Conservation (phyloP, 345 rosid genomes). For the Aquilaria yunnanensis region DNA sequence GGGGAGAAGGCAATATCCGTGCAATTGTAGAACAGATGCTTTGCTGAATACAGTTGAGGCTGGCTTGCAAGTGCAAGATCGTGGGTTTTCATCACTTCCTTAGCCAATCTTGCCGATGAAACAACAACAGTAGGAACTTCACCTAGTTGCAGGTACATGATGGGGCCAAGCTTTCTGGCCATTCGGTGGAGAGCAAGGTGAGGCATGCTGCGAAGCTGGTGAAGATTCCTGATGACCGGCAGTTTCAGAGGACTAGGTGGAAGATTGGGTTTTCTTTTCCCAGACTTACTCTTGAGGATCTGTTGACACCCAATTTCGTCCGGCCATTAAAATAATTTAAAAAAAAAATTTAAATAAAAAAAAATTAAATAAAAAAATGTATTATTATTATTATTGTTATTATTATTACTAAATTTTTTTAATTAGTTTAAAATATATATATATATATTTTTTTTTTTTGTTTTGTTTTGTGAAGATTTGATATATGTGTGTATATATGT, state of each 20-base stretch:
- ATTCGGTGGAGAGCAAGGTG: constrained; percentile 31
- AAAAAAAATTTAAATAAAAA: too few species aligned
- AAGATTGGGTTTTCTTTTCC: constrained; percentile 25
- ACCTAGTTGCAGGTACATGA: constrained; percentile 39
- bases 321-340: too few species aligned
- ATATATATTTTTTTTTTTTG: too few species aligned
- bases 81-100: constrained; percentile 36
- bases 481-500: too few species aligned
- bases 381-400: too few species aligned
- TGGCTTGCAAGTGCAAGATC: constrained; percentile 34
- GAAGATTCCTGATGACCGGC: constrained; percentile 46
- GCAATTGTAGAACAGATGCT: constrained; percentile 28
- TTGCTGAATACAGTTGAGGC: constrained; percentile 33
- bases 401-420: too few species aligned
- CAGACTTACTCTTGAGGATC: constrained; percentile 10
- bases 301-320: too few species aligned
- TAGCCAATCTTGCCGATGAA: constrained; percentile 36
- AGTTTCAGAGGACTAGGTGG: constrained; percentile 41
- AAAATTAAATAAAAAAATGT: too few species aligned
- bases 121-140: constrained; percentile 37
- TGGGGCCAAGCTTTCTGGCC: constrained; percentile 26
- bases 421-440: too few species aligned
- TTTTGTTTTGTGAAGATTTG: too few species aligned
- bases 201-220: constrained; percentile 29
- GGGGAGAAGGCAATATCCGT: constrained; percentile 34